Base-by-base conservation (phyloP, 2,329 filamentous ascomycete species). In the Atkinsonella texensis region DNA sequence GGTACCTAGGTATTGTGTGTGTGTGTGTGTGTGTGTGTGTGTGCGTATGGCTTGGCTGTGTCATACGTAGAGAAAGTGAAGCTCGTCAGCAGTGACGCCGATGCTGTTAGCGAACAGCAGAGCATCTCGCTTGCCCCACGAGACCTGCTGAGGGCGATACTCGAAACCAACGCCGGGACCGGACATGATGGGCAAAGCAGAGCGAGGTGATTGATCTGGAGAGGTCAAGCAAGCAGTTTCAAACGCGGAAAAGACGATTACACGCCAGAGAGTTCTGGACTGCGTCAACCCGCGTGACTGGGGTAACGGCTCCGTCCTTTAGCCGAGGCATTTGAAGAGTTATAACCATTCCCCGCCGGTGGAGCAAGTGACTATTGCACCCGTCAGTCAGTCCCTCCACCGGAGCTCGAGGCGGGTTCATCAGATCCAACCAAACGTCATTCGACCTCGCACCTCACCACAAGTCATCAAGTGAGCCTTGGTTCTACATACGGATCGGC, bases 61-160 rank as follows among this genome's bases (percentile, higher is more conserved):
- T 15, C 53, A 47, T 75, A 93, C 89, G 62, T 89, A 96, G 70
- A 95, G 83, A 65, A 91, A 95, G 65, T 95, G 89, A 63, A 95
- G 80, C 74, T 96, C 90, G 60, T 95, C 83, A n/a, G 78, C 77
- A 12, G 81, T 91, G 64, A 78, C 83, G 52, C 90, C 90, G 66
- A 96, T 91, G 71, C 85, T 91, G 69, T 85, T 85, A 60, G 90
- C 89, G 68, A 96, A 96, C 55, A 97, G 82, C 55, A 96, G 76
- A 38, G 84, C 81, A 74, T 96, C 90, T 58, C 90, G 82, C 78
- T 90, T 89, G 61, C 87, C 70, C 90, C 89, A 96, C 60, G 84
- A 79, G 11, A 95, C 88, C 63, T 84, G 79, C 62, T 80, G 73
- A 46, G 79, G 69, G 53, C 88, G 87, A 67, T 86, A 95, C 69